Percentiles rank a stretch among this genome's conserved stretches.
Conservation (phyloP, 352 stramenopile species). For the Aphanomyces stellatus region DNA sequence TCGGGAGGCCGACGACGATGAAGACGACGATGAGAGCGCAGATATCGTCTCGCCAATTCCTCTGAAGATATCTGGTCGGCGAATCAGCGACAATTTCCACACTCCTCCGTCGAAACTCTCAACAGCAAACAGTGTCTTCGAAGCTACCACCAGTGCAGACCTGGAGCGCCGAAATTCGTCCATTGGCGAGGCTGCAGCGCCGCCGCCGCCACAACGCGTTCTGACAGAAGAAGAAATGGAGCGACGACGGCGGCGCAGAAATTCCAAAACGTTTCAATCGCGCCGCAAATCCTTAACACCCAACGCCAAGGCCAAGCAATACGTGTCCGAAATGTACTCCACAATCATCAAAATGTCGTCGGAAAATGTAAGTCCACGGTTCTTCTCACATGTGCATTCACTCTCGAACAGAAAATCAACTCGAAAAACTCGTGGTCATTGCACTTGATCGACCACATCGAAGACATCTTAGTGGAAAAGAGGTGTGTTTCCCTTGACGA, state of each 20-base stretch:
- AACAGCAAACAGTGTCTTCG: neutral
- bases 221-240: constrained; percentile 48
- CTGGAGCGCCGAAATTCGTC: neutral
- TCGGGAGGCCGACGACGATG: neutral
- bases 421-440: constrained; percentile 95
- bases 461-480: constrained; percentile 78
- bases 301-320: constrained; percentile 41
- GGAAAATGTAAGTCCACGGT: constrained; percentile 58
- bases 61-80: neutral
- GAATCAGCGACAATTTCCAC: neutral
- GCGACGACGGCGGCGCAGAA: constrained; percentile 41
- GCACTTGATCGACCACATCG: constrained; percentile 97
- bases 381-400: neutral
- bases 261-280: constrained; percentile 65
- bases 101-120: neutral
- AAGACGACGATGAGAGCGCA: neutral
- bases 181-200: neutral
- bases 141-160: neutral
- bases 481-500: constrained; percentile 18
- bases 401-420: constrained; percentile 92
- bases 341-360: constrained; percentile 89
- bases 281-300: constrained; percentile 59
- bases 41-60: neutral
- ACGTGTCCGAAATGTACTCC: constrained; percentile 88
- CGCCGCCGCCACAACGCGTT: neutral